Evolutionary conservation across 2,329 filamentous ascomycete species (phyloP).

Genomic region (Alternaria conjuncta): DNA sequence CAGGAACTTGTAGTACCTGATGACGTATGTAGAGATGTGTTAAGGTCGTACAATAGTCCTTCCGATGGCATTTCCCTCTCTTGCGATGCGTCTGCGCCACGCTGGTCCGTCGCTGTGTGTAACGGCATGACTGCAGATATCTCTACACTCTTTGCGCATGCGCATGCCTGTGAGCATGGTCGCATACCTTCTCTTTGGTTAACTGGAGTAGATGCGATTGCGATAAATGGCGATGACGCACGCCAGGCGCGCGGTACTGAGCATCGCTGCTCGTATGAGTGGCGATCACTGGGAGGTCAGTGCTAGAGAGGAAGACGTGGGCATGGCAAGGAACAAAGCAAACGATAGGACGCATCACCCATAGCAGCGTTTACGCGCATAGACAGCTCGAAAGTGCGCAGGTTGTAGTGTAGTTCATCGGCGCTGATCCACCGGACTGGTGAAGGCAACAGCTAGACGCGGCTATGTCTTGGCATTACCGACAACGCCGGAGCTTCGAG

Average conservation of each 20-base stretch:
- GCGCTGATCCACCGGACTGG: neutral
- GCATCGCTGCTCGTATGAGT: neutral
- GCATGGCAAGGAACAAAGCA: neutral
- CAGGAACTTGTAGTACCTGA: neutral
- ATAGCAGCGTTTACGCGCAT: neutral
- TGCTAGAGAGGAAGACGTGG: neutral
- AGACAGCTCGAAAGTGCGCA: neutral
- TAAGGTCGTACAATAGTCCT: neutral
- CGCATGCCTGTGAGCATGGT: neutral
- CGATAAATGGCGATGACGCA: neutral
- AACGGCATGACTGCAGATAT: neutral
- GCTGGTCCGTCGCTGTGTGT: neutral
- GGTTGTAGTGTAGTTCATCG: neutral
- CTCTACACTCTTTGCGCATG: neutral
- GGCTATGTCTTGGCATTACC: constrained; percentile 17
- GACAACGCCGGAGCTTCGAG: constrained; percentile 17
- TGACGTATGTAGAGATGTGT: constrained; percentile 3
- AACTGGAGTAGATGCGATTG: neutral
- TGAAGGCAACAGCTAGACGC: constrained; percentile 19
- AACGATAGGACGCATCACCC: accelerated
- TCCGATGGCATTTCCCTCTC: neutral
- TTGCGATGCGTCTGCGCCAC: neutral
- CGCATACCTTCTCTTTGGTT: neutral
- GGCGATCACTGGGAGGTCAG: neutral
- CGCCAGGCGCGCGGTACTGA: neutral